Evolutionary conservation across 176 grass and related monocot genomes (phyloP), one percentile per base, ranked within the genome.

Genomic region (Oryza officinalis): DNA sequence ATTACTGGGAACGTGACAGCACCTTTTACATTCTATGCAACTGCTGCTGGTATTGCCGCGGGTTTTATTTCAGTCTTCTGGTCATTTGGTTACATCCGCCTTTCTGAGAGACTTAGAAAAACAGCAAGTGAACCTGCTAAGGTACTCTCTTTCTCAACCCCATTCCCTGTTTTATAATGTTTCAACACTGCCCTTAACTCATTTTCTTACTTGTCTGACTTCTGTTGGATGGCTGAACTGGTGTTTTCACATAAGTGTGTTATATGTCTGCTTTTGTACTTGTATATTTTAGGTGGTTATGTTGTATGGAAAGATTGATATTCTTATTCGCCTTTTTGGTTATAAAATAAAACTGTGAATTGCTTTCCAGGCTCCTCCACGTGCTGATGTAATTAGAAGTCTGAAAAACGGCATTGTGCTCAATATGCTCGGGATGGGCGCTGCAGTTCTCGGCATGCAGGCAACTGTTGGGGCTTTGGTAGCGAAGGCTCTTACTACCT

Each of bases 51-150:
- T 67, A 78, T 99, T 83, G 89, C 82, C 7, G 91, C 91, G 25
- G 96, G 93, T 45, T 98, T 99, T 74, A 71, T 99, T 78, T 99
- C 96, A 80, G 89, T 96, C n/a, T 99, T 99, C 81, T 99, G 93
- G 96, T 96, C 96, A 76, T 99, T 99, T 76, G 93, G 96, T 61
- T 99, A 99, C 69, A 92, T 99, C 26, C 83, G 91, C 66, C 85
- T 99, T 41, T 93, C 96, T 72, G 91, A 96, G 87, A 91, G 89
- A 52, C 96, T 99, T 66, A 86, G 65, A 72, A 94, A 75, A 86
- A 96, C 89, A 18, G 83, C 96, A 77, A 96, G 91, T 46, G 91
- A 93, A 26, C 96, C 96, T 27, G 73, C 93, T 72, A 99, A 99
- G 93, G 96, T 99, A 83, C 22, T 77, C 49, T 71, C 23, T 83